Base-by-base conservation (phyloP, 2,329 filamentous ascomycete genomes). In the Colletotrichum godetiae region DNA sequence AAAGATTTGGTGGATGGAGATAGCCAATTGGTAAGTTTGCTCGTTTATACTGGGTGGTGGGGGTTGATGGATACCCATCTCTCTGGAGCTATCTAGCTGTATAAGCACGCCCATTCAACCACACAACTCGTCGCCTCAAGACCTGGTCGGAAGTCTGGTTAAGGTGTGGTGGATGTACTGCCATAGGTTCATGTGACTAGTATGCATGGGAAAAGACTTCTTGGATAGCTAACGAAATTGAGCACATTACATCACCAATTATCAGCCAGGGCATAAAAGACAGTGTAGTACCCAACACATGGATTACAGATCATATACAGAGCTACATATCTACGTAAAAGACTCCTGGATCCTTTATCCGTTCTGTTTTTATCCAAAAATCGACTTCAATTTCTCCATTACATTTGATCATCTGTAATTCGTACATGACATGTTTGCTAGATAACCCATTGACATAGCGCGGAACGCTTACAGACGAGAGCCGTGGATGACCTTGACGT, bases 401-500 rank as follows among this genome's bases (percentile, higher is more conserved):
- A 73, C 60, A 60, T 63, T 65, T 68, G 58, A 49, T 73, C 70
- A 73, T 73, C 70, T 70, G 70, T 61, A 73, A 53, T 73, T 73
- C 70, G 67, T 73, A 73, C 70, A 73, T 70, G 60, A 70, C 67
- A 73, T 70, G 49, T 64, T 49, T 64, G 66, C 66, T 69, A 74
- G 76, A 77, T 77, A 49, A 67, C 76, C 77, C 77, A 73, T 42
- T 42, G 75, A 74, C 61, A 65, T 63, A 29, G 69, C 56, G 68
- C 62, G 67, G 68, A 73, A 68, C 74, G 74, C 78, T 87, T 91
- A 92, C 84, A 92, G 85, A 80, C 89, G 89, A 77, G 90, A 92
- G 82, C 90, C 91, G 88, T 99, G 97, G 83, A 98, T 94, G 82
- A 97, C 94, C 94, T 98, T 98, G 92, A 97, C 97, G 91, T 99